Base-by-base conservation (phyloP, 495 filamentous ascomycete genomes). In the Stereocaulon alpinum region DNA sequence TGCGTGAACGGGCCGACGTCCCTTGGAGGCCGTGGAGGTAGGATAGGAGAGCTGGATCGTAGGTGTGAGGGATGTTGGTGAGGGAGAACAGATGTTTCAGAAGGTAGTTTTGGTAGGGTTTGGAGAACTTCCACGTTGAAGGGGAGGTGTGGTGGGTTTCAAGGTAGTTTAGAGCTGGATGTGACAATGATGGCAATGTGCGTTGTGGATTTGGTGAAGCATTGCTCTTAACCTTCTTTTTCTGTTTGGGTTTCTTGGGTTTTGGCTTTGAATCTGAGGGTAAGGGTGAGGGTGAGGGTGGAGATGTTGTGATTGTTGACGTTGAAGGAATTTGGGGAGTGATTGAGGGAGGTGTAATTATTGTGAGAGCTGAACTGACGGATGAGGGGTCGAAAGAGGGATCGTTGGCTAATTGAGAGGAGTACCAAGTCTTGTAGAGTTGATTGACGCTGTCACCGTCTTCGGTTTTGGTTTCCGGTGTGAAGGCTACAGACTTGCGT, bases 81-180 rank as follows among this genome's bases (percentile, higher is more conserved):
- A 82, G 68, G 58, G 86, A 82, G 65, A 91, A 88, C 24, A 88
- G 70, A 68, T 93, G 82, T 73, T 91, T 91, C 69, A 96, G 80
- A 17, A 96, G 72, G 57, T 86, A 80, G 17, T 82, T 87, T 72
- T 95, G 89, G 67, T 87, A 80, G 57, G 85, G 86, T 74, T 96
- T 96, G 75, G 91, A 91, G 74, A 96, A 96, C 71, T 95, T 96
- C 91, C 91, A 96, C 41, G 72, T 74, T 0, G 76, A 70, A 45
- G 80, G 83, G 49, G 81, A 76, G 45, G 77, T 79, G 68, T 85
- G 73, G 78, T 88, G 91, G 68, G 79, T 77, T 27, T 74, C 77
- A 22, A 96, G 76, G 69, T 95, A 95, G 22, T 72, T 74, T 41
- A 94, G 79, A 58, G 88, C 82, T 6, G 84, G 81, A 80, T 77